A percentile compares a stretch with the other conserved stretches of the same genome.
Evolutionary conservation across 169 alveolate species (phyloP).

Genomic region (Ichthyophthirius multifiliis): DNA sequence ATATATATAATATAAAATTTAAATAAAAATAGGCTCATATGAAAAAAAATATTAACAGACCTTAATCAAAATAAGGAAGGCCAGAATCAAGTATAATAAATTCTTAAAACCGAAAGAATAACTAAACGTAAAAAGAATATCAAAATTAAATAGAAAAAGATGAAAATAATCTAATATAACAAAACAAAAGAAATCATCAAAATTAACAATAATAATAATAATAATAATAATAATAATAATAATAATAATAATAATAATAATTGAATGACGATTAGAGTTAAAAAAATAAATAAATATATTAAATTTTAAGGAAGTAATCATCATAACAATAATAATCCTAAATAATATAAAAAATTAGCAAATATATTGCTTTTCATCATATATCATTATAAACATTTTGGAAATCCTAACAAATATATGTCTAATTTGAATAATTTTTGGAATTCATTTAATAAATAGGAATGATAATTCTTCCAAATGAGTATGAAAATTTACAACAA

Average conservation of each 20-base stretch:
- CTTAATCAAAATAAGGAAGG: background rate
- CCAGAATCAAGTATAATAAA: background rate
- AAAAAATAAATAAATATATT: background rate
- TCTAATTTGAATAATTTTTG: background rate
- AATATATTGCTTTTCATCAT: background rate
- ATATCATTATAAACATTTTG: background rate
- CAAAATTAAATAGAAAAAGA: background rate
- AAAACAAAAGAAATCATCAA: background rate
- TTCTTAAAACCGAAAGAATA: background rate
- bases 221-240: background rate
- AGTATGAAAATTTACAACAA: background rate
- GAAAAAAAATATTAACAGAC: background rate
- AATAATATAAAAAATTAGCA: background rate
- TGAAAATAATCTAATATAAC: background rate
- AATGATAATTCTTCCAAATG: background rate
- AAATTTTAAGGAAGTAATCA: background rate
- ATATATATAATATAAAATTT: too few relatives aligned
- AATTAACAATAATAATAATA: background rate
- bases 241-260: background rate
- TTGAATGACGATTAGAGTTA: background rate
- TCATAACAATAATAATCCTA: background rate
- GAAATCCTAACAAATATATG: background rate
- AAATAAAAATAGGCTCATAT: slow-evolving; percentile 9
- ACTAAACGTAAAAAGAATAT: background rate
- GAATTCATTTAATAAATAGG: background rate